These are phyloP conservation scores for Nevesoporus exiguus DNA, from an alignment of 768 basidiomycete species.

Conservation along the genomic window DNA sequence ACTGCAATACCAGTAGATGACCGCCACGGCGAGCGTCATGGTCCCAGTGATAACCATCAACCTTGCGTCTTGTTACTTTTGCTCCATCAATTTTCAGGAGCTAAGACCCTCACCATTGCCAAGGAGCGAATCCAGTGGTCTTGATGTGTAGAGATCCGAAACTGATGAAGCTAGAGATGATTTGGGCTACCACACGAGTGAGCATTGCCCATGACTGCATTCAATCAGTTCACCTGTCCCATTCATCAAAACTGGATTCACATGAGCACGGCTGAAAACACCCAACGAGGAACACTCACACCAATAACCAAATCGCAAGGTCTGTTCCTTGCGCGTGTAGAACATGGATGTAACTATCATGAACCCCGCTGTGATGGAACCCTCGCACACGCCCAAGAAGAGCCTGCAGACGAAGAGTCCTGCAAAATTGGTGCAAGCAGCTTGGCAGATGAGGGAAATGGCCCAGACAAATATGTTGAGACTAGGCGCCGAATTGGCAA, in stretches of 20 bases:
- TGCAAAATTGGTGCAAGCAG: constrained; percentile 68
- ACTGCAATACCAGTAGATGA: constrained; percentile 48
- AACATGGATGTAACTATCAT: constrained; percentile 78
- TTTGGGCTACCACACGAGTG: neutral
- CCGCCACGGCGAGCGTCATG: constrained; percentile 51
- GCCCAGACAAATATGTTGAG: constrained; percentile 68
- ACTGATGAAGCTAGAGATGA: constrained; percentile 43
- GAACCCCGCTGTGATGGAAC: constrained; percentile 68
- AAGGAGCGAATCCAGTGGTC: constrained; percentile 18
- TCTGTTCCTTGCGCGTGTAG: constrained; percentile 70
- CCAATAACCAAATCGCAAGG: constrained; percentile 69
- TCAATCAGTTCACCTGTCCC: constrained; percentile 47
- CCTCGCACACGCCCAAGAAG: constrained; percentile 72
- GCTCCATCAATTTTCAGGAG: neutral
- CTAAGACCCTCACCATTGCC: constrained; percentile 56
- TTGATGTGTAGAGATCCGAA: constrained; percentile 40
- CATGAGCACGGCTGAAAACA: neutral
- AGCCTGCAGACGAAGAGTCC: constrained; percentile 61
- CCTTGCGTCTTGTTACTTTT: constrained; percentile 31
- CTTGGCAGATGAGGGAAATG: constrained; percentile 55
- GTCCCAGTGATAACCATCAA: constrained; percentile 68
- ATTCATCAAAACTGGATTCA: constrained; percentile 61
- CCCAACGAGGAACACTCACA: constrained; percentile 42
- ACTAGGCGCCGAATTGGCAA: constrained; percentile 29
- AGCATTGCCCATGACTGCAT: neutral